phyloP scores from a whole-genome alignment of 148 eudicot genomes.

The Chenopodium berlandieri region DNA sequence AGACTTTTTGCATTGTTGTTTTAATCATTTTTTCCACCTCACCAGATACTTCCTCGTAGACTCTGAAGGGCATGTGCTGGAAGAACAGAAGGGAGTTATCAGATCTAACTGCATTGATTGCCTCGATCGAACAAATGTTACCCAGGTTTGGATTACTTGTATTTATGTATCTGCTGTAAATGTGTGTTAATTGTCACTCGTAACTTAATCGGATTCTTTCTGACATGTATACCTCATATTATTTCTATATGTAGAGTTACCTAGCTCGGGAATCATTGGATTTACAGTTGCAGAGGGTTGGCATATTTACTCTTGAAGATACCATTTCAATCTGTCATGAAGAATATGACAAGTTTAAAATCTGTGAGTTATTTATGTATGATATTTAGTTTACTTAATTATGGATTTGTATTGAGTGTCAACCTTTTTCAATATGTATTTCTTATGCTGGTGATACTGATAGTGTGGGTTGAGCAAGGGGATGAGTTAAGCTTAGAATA shows the following conservation, averaged over 20 bases:
- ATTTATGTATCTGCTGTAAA: constrained; percentile 3
- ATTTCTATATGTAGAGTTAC: constrained; percentile 54
- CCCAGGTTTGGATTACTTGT: constrained; percentile 62
- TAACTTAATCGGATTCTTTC: neutral
- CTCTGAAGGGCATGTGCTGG: constrained; percentile 44
- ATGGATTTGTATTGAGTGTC: neutral
- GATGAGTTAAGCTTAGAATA: constrained; percentile 95
- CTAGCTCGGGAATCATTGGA: constrained; percentile 65
- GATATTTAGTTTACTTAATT: neutral
- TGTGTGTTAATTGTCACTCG: neutral
- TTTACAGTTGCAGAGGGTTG: constrained; percentile 59
- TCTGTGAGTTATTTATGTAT: constrained; percentile 42
- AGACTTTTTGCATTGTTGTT: constrained; percentile 34
- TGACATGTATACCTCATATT: neutral
- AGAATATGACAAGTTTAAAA: constrained; percentile 70
- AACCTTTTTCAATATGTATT: constrained; percentile 20
- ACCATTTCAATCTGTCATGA: constrained; percentile 52
- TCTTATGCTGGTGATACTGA: constrained; percentile 24
- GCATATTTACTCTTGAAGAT: constrained; percentile 60
- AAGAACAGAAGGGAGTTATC: constrained; percentile 76
- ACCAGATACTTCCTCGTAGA: constrained; percentile 86
- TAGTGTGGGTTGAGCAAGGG: constrained; percentile 98
- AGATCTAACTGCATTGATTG: constrained; percentile 97
- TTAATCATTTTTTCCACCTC: constrained; percentile 53
- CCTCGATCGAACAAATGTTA: constrained; percentile 96